Evolutionary conservation across 2,329 filamentous ascomycete genomes (phyloP), one percentile per base, ranked within the genome.

Genomic region (Pestalotiopsis fici): DNA sequence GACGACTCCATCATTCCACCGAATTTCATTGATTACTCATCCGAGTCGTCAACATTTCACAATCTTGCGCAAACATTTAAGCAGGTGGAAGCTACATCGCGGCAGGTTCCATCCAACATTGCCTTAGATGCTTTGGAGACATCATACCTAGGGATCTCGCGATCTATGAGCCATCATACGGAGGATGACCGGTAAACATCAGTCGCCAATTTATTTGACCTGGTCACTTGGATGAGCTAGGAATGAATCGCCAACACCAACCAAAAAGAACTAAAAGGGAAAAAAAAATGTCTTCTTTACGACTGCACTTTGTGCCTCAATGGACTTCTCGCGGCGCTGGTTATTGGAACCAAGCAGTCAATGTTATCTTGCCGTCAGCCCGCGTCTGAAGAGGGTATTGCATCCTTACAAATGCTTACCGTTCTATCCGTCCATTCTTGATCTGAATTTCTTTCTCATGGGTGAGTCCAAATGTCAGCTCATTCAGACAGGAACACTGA

Each of bases 131-230:
- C 80, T 83, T 88, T 88, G 86, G 86, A 88, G 84, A 88, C 82
- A 84, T 86, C 79, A 87, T 87, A 83, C 78, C 87, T 88, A 87
- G 82, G 82, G 79, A 82, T 86, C 86, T 87, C 87, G 85, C 83
- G 82, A 84, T 85, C 85, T 82, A 54, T 21, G 61, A 28, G 21
- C 31, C 60, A 66, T 57, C 55, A 62, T 62, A 62, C 12, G 23
- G 21, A n/a, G 27, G 31, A 23, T 21, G 59, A 21, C 37, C 31
- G 25, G 31, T 28, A 35, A 50, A 57, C 54, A 43, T 15, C 13
- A 47, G 15, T 47, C 35, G 37, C 62, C 63, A 35, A 43, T 21
- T 37, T 60, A 31, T 27, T 35, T 21, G 7, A 21, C 57, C 28
- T 21, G 31, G 28, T 27, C 27, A 67, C 56, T 67, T 67, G 66